phyloP scores from a whole-genome alignment of 2,329 filamentous ascomycete genomes.

The Pseudocercospora fijiensis region DNA sequence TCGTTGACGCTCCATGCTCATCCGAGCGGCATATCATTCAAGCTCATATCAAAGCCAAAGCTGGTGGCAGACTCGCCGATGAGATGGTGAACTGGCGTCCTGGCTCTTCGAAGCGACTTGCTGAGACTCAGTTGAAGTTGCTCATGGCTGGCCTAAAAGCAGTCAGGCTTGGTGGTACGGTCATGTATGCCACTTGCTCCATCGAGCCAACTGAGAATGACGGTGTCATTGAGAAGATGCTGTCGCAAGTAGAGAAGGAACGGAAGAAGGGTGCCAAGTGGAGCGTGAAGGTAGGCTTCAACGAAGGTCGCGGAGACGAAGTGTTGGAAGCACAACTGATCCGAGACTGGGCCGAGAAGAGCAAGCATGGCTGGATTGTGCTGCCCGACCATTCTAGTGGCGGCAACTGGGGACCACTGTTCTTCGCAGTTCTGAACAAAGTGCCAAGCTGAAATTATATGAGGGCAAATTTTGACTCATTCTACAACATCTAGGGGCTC shows the following conservation, averaged over 20 bases:
- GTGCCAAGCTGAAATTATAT: slow-evolving; percentile 14
- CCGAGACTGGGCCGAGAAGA: slow-evolving; percentile 35
- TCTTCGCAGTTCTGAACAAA: slow-evolving; percentile 43
- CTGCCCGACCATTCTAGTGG: slow-evolving; percentile 42
- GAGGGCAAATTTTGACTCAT: neutral
- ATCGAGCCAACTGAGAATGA: slow-evolving; percentile 45
- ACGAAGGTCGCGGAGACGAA: slow-evolving; percentile 15
- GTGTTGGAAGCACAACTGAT: slow-evolving; percentile 26
- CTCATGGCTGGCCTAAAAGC: slow-evolving; percentile 41
- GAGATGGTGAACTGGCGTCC: slow-evolving; percentile 43
- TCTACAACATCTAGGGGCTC: neutral
- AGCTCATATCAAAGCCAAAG: slow-evolving; percentile 33
- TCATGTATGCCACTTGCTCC: slow-evolving; percentile 46
- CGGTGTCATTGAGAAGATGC: slow-evolving; percentile 41
- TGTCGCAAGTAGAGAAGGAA: slow-evolving; percentile 40
- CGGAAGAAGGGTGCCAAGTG: slow-evolving; percentile 40
- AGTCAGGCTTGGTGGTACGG: slow-evolving; percentile 38
- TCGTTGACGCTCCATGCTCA: slow-evolving; percentile 46
- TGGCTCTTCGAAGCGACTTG: slow-evolving; percentile 40
- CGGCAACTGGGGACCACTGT: slow-evolving; percentile 44
- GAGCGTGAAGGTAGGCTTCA: slow-evolving; percentile 36
- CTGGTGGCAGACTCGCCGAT: slow-evolving; percentile 35
- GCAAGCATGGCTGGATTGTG: slow-evolving; percentile 43
- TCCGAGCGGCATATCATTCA: slow-evolving; percentile 45
- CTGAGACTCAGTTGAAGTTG: slow-evolving; percentile 38